Evolutionary conservation across 2,329 filamentous ascomycete genomes (phyloP), one percentile per base, ranked within the genome.

Genomic region (Paecilomyces fulvus): DNA sequence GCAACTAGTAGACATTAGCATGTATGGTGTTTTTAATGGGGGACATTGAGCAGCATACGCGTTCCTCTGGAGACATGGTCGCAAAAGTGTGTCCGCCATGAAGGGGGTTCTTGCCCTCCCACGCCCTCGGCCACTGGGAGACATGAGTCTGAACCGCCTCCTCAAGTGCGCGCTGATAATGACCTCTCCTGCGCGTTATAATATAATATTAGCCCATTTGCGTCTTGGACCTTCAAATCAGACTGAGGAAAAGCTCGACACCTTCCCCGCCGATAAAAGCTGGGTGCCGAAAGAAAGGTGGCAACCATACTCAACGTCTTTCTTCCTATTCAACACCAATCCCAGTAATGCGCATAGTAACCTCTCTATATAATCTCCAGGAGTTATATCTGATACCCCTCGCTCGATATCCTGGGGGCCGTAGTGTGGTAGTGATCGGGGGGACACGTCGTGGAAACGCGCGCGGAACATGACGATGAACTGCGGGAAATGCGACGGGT

Each of bases 391-490:
- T 59, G 86, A 84, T 53, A 96, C 83, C 53, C 94, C 94, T 71
- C 83, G 82, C 75, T 99, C 94, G 59, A 99, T 83, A 73, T 99
- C 95, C 75, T 99, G 92, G 11, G 94, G 94, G 21, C 94, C 94
- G 64, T 95, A 90, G 70, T 96, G 89, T 62, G 89, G 81, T 33
- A 95, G 80, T 30, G 90, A 94, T 73, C 91, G 88, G 51, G 92
- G 88, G 64, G 99, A 94, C 59, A 85, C 88, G 59, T 96, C 91
- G 75, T 83, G 86, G 74, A 99, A 97, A 68, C 94, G 90, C 73
- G 89, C 88, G 72, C 92, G 86, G 76, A 97, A 99, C 90, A 96
- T 96, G 64, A 97, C 90, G 73, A 99, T 89, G 76, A 99, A 96
- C 90, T 96, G 68, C 50, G 59, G 55, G 49, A 51, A 55, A 64